Percentiles rank a stretch among this genome's conserved stretches.
Conservation (phyloP, 116 monocot species). For the Zostera marina region DNA sequence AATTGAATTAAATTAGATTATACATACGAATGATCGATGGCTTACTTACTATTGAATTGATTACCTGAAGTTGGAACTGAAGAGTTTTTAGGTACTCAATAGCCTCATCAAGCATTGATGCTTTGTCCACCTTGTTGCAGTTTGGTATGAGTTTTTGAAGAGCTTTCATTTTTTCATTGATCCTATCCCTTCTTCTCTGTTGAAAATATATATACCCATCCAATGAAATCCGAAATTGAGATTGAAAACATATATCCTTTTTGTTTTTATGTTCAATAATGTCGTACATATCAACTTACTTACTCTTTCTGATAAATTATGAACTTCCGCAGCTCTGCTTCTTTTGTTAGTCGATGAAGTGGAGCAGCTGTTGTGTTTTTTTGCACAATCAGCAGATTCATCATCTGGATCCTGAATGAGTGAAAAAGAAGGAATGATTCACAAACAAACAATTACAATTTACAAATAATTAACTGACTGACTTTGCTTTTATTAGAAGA, state of each 20-base stretch:
- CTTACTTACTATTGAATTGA: background rate
- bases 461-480: slow-evolving; percentile 4
- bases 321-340: slow-evolving; percentile 84
- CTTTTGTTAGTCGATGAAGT: slow-evolving; percentile 40
- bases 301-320: slow-evolving; percentile 95
- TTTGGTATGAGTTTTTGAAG: slow-evolving; percentile 91
- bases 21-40: background rate
- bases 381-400: slow-evolving; percentile 33
- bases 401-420: slow-evolving; percentile 54
- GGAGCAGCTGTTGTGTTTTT: slow-evolving; percentile 52
- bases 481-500: slow-evolving; percentile 46
- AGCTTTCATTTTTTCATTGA: slow-evolving; percentile 91
- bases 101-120: slow-evolving; percentile 98
- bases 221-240: background rate
- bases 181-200: slow-evolving; percentile 90
- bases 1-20: background rate
- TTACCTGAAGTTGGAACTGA: slow-evolving; percentile 96
- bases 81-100: slow-evolving; percentile 96
- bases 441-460: no score
- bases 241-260: background rate
- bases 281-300: background rate
- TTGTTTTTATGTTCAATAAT: background rate
- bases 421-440: background rate
- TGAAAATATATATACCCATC: background rate
- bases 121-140: slow-evolving; percentile 98